Conservation (phyloP, 164 flowering plant genomes). For the Stephania cephalantha region DNA sequence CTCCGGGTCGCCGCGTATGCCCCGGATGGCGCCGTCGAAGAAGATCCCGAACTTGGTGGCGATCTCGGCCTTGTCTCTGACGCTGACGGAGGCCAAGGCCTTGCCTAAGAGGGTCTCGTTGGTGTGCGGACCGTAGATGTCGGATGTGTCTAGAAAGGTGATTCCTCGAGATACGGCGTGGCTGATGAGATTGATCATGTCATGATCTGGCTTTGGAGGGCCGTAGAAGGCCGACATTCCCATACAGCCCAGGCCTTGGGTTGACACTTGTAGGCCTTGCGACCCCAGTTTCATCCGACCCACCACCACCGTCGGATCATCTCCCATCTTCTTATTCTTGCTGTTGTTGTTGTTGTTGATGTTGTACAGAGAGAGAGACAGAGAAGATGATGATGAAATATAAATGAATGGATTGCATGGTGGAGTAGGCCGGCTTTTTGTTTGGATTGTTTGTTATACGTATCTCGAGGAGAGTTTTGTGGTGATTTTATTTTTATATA, state of each 20-base stretch:
- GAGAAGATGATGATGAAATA: too few relatives aligned
- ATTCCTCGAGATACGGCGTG: conserved; percentile 29
- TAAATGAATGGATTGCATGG: too few relatives aligned
- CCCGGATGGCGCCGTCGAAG: background rate
- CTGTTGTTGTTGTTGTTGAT: too few relatives aligned
- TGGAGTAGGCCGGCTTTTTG: too few relatives aligned
- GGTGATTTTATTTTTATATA: too few relatives aligned
- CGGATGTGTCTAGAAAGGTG: conserved; percentile 40
- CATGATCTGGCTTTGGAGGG: conserved; percentile 25
- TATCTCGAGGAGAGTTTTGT: too few relatives aligned
- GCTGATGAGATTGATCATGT: conserved; percentile 33
- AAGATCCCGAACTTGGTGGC: conserved; percentile 21
- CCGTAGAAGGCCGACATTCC: conserved; percentile 37
- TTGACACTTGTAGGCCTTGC: conserved; percentile 5
- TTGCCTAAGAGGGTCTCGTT: conserved; percentile 33
- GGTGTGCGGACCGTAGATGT: conserved; percentile 32
- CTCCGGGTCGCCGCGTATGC: conserved; percentile 12
- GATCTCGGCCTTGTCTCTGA: conserved; percentile 18
- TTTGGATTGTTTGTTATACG: too few relatives aligned
- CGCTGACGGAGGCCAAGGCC: conserved; percentile 2
- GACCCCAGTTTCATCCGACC: conserved; percentile 29
- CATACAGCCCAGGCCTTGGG: conserved; percentile 22
- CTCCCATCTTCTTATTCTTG: too few relatives aligned
- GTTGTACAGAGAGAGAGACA: too few relatives aligned
- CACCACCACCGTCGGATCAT: too few relatives aligned